Evolutionary conservation across 2,329 filamentous ascomycete genomes (phyloP).

Genomic region (Nigrospora osmanthi): DNA sequence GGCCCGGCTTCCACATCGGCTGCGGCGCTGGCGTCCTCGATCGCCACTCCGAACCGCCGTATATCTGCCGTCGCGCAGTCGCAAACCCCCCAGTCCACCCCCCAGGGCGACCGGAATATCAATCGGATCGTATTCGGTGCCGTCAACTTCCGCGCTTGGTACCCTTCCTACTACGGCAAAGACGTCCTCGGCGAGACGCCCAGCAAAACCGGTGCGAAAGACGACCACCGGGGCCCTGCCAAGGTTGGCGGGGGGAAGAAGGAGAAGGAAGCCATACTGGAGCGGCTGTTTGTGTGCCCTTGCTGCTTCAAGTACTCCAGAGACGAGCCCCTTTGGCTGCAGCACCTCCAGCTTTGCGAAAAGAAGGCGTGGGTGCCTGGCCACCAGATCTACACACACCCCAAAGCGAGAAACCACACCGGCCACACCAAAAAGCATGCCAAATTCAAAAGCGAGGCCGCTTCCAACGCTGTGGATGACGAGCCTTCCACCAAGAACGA

Average conservation of each 20-base stretch:
- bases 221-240: constrained; percentile 10
- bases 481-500: constrained; percentile 14
- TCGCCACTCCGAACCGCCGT: constrained; percentile 5
- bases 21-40: not conserved
- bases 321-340: constrained; percentile 49
- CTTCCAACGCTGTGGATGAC: constrained; percentile 14
- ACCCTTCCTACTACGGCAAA: constrained; percentile 81
- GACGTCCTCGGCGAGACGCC: constrained; percentile 50
- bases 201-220: constrained; percentile 13
- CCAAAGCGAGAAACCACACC: constrained; percentile 24
- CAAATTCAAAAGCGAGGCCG: constrained; percentile 4
- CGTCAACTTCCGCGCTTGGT: constrained; percentile 82
- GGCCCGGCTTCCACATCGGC: not conserved
- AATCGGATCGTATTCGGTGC: constrained; percentile 81
- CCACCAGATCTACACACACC: constrained; percentile 63
- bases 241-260: constrained; percentile 24
- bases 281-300: constrained; percentile 77
- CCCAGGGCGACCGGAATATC: constrained; percentile 63
- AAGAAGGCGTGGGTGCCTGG: constrained; percentile 50
- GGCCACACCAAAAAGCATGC: not conserved
- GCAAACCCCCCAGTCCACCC: constrained; percentile 20
- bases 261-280: constrained; percentile 39
- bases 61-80: not conserved
- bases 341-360: constrained; percentile 52
- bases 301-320: constrained; percentile 90